A percentile compares a stretch with the other conserved stretches of the same genome.
phyloP scores from a whole-genome alignment of 306 rosid genomes.

The Pyrus bretschneideri region DNA sequence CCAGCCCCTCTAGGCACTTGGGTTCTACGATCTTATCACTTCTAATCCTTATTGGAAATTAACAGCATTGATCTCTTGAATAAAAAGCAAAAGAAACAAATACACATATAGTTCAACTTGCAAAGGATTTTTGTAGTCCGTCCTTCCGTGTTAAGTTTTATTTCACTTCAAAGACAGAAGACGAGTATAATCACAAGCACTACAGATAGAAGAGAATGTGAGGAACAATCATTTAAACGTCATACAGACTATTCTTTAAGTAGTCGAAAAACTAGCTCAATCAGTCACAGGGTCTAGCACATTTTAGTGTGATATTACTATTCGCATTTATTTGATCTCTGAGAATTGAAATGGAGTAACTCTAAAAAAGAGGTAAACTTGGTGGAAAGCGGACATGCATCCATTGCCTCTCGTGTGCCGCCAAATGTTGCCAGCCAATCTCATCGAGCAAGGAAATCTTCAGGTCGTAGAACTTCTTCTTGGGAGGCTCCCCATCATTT shows the following conservation, averaged over 20 bases:
- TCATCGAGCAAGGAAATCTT: constrained; percentile 70
- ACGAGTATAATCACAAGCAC: background rate
- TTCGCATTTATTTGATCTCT: background rate
- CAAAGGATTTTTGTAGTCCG: background rate
- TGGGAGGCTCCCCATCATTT: constrained; percentile 57
- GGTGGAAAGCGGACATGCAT: constrained; percentile 85
- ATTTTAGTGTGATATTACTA: background rate
- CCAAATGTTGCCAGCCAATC: constrained; percentile 80
- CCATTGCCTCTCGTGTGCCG: constrained; percentile 72
- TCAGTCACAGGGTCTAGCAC: constrained; percentile 24
- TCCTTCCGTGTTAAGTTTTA: background rate
- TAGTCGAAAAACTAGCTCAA: background rate
- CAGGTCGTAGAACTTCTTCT: constrained; percentile 76
- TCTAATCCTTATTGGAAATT: too few species aligned
- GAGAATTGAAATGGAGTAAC: background rate
- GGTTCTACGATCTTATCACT: background rate
- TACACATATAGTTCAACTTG: background rate
- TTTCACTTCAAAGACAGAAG: background rate
- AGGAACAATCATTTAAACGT: background rate
- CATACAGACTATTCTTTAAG: background rate
- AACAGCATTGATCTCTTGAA: too few species aligned
- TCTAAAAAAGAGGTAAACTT: constrained; percentile 62
- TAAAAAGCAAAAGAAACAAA: background rate
- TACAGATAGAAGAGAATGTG: background rate
- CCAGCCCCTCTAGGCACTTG: constrained; percentile 5